phyloP scores from a whole-genome alignment of 2,329 filamentous ascomycete species.

The Colletotrichum liriopes region DNA sequence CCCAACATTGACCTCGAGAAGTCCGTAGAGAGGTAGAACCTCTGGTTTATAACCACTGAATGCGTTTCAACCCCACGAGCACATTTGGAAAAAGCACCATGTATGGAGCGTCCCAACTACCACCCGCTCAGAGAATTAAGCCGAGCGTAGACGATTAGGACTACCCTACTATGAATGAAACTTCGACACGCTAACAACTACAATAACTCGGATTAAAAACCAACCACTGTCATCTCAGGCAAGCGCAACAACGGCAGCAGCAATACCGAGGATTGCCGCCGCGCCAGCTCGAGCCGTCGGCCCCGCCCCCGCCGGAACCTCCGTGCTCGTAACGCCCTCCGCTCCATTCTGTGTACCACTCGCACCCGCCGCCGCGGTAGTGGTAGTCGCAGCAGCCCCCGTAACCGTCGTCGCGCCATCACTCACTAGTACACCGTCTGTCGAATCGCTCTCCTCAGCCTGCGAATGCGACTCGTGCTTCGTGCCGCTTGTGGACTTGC shows the following conservation, averaged over 20 bases:
- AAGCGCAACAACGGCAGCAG: conserved; percentile 10
- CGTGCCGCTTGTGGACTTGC: background rate
- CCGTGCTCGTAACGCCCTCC: background rate
- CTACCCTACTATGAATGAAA: background rate
- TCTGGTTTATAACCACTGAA: too few species aligned
- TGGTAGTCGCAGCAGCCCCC: background rate
- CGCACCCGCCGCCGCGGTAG: background rate
- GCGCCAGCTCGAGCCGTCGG: conserved; percentile 30
- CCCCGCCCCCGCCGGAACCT: conserved; percentile 24
- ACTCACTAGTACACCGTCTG: background rate
- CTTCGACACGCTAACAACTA: background rate
- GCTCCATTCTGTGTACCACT: background rate
- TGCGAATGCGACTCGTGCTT: background rate
- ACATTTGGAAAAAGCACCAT: too few species aligned
- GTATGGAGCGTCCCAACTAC: too few species aligned
- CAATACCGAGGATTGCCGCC: conserved; percentile 20
- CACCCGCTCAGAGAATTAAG: background rate
- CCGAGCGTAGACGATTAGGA: background rate
- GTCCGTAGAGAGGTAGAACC: too few species aligned
- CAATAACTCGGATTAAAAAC: too few species aligned
- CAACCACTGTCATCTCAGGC: too few species aligned
- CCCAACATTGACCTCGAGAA: too few species aligned
- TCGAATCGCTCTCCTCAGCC: background rate
- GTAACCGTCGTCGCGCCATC: background rate
- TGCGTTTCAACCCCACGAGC: too few species aligned